Percentiles rank a stretch among this genome's conserved stretches.
Conservation (phyloP, 2,329 filamentous ascomycete species). For the Ophiostoma novo-ulmi region DNA sequence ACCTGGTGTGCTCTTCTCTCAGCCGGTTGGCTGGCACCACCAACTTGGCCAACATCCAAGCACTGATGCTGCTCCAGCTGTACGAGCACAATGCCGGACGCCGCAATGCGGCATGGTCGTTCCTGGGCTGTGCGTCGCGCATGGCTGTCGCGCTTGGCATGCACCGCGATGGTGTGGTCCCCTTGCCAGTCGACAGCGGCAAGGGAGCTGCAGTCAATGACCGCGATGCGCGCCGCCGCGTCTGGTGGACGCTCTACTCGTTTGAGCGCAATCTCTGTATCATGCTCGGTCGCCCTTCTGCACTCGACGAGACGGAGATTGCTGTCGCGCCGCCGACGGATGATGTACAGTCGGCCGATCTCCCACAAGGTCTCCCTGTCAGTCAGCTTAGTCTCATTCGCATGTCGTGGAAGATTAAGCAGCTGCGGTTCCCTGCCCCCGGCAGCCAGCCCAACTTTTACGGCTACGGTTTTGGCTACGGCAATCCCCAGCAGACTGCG, state of each 20-base stretch:
- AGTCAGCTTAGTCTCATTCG: slow-evolving; percentile 22
- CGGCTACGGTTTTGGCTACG: slow-evolving; percentile 1
- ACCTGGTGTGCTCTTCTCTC: slow-evolving; percentile 24
- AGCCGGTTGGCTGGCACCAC: slow-evolving; percentile 28
- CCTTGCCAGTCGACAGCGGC: background rate
- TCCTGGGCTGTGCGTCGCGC: slow-evolving; percentile 40
- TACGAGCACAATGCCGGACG: slow-evolving; percentile 44
- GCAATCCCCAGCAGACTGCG: slow-evolving; percentile 15
- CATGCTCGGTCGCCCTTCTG: slow-evolving; percentile 38
- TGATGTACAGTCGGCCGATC: slow-evolving; percentile 24
- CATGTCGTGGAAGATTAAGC: slow-evolving; percentile 26
- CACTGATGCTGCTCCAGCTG: slow-evolving; percentile 39
- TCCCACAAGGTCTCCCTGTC: slow-evolving; percentile 22
- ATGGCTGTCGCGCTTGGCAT: slow-evolving; percentile 43
- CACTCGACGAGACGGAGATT: slow-evolving; percentile 37
- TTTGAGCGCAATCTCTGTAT: slow-evolving; percentile 40
- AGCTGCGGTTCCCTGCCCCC: slow-evolving; percentile 24
- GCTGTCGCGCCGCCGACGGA: slow-evolving; percentile 36
- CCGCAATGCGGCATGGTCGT: slow-evolving; percentile 39
- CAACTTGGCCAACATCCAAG: slow-evolving; percentile 39
- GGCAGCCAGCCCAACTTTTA: slow-evolving; percentile 11
- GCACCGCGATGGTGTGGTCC: slow-evolving; percentile 33
- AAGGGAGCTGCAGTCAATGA: slow-evolving; percentile 24
- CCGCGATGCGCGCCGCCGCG: slow-evolving; percentile 32
- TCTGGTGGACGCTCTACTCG: slow-evolving; percentile 36